Evolutionary conservation across 106 monocot genomes (phyloP), one percentile per base, ranked within the genome.

Genomic region (Apostasia shenzhenica): DNA sequence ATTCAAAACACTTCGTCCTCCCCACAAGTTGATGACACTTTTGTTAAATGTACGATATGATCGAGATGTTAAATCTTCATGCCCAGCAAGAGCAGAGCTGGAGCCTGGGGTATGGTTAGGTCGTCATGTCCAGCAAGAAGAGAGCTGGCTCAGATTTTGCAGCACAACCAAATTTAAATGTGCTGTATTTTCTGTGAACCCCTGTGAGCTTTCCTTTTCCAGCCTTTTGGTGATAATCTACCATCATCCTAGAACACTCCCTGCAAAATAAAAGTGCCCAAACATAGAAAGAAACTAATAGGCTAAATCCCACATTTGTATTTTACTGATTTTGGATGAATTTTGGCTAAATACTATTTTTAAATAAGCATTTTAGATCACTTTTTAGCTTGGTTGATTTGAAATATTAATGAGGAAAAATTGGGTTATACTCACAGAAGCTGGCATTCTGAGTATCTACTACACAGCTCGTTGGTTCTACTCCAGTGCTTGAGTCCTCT

Each of bases 171-270:
- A 78, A 94, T 68, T 82, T 89, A 66, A 53, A 81, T 3, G 89
- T 87, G 53, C 78, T 87, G 55, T 84, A 94, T 63, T 94, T 94
- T 54, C 82, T 80, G 63, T 84, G 78, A 7, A 90, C 94, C 3
- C 84, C 86, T 0, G 84, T 90, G n/a, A 89, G 76, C 68, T 81
- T 89, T 14, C 94, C 89, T 1, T 41, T 56, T 66, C 80, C 86
- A 9, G 89, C 80, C 44, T 85, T 89, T 72, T 70, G 72, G 57
- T 94, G 94, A 63, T 90, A 86, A 51, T 82, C 81, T 59, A 90
- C 94, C 86, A 94, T 90, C 84, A 82, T 73, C 60, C 67, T 84
- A 1, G 89, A 84, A 66, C 94, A 89, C 57, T 94, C 93, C 67
- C 93, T 94, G 53, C 57, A 80, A 61, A 0, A 60, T 2, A 42